Conservation (phyloP, 208 protist species). For the Entamoeba invadens region DNA sequence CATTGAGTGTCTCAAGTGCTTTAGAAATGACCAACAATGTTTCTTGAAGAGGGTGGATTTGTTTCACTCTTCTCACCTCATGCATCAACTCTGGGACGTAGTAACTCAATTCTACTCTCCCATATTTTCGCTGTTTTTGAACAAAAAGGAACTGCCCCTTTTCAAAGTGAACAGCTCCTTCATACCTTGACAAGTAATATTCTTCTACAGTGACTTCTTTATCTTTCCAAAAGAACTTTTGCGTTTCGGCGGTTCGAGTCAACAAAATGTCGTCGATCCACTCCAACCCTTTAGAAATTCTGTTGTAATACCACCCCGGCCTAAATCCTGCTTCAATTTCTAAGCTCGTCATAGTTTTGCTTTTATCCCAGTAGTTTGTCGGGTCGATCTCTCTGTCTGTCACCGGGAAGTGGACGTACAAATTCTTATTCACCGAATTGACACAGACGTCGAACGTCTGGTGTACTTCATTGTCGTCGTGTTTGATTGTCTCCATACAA, state of each 20-base stretch:
- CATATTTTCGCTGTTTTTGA: neutral
- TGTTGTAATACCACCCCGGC: neutral
- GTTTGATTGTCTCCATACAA: neutral
- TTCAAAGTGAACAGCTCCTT: neutral
- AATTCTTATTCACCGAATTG: neutral
- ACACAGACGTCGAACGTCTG: neutral
- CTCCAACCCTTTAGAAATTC: neutral
- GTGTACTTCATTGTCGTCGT: neutral
- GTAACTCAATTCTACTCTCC: neutral
- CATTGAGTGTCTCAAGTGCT: neutral
- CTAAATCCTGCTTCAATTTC: neutral
- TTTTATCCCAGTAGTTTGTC: neutral
- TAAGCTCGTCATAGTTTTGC: neutral
- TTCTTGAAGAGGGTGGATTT: neutral
- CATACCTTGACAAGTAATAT: neutral
- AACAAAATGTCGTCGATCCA: neutral
- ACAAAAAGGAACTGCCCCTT: neutral
- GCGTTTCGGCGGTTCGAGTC: neutral
- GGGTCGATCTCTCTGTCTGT: neutral
- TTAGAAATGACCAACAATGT: neutral
- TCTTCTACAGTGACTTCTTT: neutral
- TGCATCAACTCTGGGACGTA: neutral
- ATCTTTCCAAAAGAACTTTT: neutral
- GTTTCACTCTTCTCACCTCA: neutral
- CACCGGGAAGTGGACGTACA: neutral